Evolutionary conservation across 1,284 basidiomycete species (phyloP), one percentile per base, ranked within the genome.

Genomic region (Pseudomicrostroma phylloplanum): DNA sequence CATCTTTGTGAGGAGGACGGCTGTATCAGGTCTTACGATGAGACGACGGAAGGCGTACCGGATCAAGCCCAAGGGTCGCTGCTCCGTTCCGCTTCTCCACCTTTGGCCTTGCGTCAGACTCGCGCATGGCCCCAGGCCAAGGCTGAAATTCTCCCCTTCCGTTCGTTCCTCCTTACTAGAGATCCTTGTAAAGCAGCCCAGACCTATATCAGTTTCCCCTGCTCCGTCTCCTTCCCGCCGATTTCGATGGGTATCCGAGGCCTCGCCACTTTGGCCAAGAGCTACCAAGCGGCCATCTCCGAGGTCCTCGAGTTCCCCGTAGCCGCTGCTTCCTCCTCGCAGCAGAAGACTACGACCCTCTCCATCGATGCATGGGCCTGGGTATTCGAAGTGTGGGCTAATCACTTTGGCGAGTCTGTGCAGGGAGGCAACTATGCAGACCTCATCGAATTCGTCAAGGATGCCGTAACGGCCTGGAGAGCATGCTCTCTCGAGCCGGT

Each of bases 311-410:
- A 55, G 23, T 68, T 43, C 56, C 56, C 25, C 58, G 62, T 46
- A 60, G 62, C 65, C 59, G 55, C 56, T 63, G 71, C 57, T 62
- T 73, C 57, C 55, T 54, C 51, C n/a, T 23, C 13, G 26, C 9
- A 51, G 55, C 15, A 43, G 55, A 12, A 25, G 59, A 13, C 30
- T 11, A 42, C 51, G 39, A 61, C 60, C 12, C 64, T 73, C 12
- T 62, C 73, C 57, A 63, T 75, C 51, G 73, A 75, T 55, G 71
- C 66, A 9, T 71, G 66, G 66, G 72, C 72, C 40, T 75, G 67
- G 66, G 67, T 75, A 62, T 75, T 62, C 36, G 57, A 66, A 13
- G 57, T 62, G 46, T 75, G 67, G 55, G 58, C 69, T 41, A 58
- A 64, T 19, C 61, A 63, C 55, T 72, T 73, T 43, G 57, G 63